Evolutionary conservation across 2,329 filamentous ascomycete species (phyloP), one percentile per base, ranked within the genome.

Genomic region (Colletotrichum kahawae): DNA sequence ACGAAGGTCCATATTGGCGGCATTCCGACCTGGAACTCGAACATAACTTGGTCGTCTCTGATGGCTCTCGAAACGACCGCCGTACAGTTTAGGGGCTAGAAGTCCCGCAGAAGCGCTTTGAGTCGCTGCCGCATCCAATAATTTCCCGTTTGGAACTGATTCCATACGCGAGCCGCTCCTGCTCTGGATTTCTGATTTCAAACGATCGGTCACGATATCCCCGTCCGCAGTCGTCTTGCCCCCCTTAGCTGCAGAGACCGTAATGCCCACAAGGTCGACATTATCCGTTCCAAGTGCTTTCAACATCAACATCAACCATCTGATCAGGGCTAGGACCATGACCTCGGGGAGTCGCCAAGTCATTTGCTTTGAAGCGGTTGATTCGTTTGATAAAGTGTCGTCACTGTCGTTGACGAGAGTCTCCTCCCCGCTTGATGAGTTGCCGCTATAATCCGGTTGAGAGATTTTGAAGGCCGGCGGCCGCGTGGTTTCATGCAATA

Each of bases 401-500:
- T 48, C 0, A 51, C 43, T 21, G 0, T 7, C 43, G 43, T 51
- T 51, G n/a, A 51, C 43, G 0, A 51, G n/a, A 0, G n/a, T 51
- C 43, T 51, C 43, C 13, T 51, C 43, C 4, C 43, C 43, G 43
- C 43, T 51, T 0, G 2, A 51, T 1, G 43, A 51, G 43, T 4
- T 51, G 43, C 43, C 2, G n/a, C 43, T 51, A 13, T 2, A 51
- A 7, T 21, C 43, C 1, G 43, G 2, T 10, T 2, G 43, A 21
- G n/a, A 2, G 4, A 51, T 51, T 0, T 13, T 2, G 0, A 51
- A 2, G 0, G 43, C 43, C 1, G 43, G 43, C 43, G 43, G 43
- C n/a, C n/a, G n/a, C 7, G 0, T 7, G 0, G n/a, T 13, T 13
- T 0, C 43, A 4, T 51, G 43, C 0, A 51, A 0, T 0, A 51